Percentiles rank a stretch among this genome's conserved stretches.
These are phyloP conservation scores for Fabrea salina DNA, from an alignment of 169 alveolate species.

Conservation along the genomic window DNA sequence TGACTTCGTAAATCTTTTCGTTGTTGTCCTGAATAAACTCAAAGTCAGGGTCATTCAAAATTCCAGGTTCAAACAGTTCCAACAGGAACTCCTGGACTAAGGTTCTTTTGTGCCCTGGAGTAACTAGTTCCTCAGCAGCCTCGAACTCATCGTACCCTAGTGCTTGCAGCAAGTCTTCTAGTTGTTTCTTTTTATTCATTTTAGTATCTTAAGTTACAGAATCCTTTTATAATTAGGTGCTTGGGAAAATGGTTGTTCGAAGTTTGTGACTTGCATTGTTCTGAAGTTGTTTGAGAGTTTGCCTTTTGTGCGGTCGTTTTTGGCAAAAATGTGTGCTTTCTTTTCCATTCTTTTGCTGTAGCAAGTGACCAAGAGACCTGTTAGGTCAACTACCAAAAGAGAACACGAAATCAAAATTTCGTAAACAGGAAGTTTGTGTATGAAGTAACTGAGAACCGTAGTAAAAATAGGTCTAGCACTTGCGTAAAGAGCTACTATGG, in stretches of 20 bases:
- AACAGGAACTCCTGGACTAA: too few relatives aligned
- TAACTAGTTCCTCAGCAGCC: too few relatives aligned
- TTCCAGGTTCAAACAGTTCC: too few relatives aligned
- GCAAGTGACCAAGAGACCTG: background rate
- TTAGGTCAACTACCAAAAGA: background rate
- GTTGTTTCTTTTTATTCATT: too few relatives aligned
- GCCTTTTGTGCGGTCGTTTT: background rate
- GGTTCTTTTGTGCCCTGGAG: too few relatives aligned
- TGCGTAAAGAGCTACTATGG: slow-evolving; percentile 24
- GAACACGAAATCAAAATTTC: background rate
- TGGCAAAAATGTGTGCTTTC: background rate
- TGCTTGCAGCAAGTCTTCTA: too few relatives aligned
- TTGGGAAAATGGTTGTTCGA: background rate
- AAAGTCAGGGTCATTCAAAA: too few relatives aligned
- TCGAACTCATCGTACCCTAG: too few relatives aligned
- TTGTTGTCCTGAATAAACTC: too few relatives aligned
- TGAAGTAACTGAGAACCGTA: background rate
- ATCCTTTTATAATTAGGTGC: background rate
- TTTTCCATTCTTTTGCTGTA: slow-evolving; percentile 15
- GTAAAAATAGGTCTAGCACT: slow-evolving; percentile 25
- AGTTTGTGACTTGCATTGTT: background rate
- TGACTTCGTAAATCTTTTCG: too few relatives aligned
- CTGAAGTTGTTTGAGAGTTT: background rate
- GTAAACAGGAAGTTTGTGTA: background rate
- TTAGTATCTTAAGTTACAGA: background rate